Conservation (phyloP, 805 yeast genomes). For the Suhomyces sp. region DNA sequence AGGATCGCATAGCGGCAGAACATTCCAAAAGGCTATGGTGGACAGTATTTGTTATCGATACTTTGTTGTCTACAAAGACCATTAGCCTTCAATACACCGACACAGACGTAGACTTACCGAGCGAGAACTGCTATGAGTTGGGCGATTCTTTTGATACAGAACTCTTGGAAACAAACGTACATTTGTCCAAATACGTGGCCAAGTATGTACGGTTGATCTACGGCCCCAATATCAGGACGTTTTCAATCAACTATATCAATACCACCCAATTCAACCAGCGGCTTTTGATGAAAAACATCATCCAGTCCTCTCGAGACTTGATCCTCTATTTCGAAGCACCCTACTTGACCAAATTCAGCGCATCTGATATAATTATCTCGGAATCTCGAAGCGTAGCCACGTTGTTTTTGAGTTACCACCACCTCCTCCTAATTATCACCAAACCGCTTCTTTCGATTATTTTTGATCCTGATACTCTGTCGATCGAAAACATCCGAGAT, state of each 20-base stretch:
- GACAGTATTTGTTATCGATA: slow-evolving; percentile 40
- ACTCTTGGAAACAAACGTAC: slow-evolving; percentile 36
- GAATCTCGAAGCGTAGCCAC: slow-evolving; percentile 31
- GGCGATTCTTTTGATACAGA: slow-evolving; percentile 29
- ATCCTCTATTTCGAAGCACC: slow-evolving; percentile 32
- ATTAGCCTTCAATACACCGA: slow-evolving; percentile 42
- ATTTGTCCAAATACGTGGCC: slow-evolving; percentile 37
- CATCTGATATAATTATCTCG: slow-evolving; percentile 17
- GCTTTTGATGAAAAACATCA: slow-evolving; percentile 29
- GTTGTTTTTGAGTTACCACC: slow-evolving; percentile 34
- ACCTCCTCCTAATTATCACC: slow-evolving; percentile 28
- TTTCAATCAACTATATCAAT: slow-evolving; percentile 39
- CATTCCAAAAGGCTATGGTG: slow-evolving; percentile 41
- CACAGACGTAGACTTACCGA: slow-evolving; percentile 42
- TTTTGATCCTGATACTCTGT: slow-evolving; percentile 21
- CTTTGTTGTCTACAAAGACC: slow-evolving; percentile 39
- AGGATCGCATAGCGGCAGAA: slow-evolving; percentile 16
- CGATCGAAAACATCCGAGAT: slow-evolving; percentile 20
- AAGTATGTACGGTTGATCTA: slow-evolving; percentile 34
- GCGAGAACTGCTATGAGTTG: slow-evolving; percentile 28
- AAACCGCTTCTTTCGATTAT: slow-evolving; percentile 35
- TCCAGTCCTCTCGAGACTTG: slow-evolving; percentile 27
- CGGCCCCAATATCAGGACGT: slow-evolving; percentile 40
- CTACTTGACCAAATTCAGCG: slow-evolving; percentile 20
- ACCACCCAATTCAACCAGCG: slow-evolving; percentile 39